Percentiles rank a stretch among this genome's conserved stretches.
These are phyloP conservation scores for Pyrrhoderma noxium DNA, from an alignment of 1,284 basidiomycete genomes.

Conservation along the genomic window DNA sequence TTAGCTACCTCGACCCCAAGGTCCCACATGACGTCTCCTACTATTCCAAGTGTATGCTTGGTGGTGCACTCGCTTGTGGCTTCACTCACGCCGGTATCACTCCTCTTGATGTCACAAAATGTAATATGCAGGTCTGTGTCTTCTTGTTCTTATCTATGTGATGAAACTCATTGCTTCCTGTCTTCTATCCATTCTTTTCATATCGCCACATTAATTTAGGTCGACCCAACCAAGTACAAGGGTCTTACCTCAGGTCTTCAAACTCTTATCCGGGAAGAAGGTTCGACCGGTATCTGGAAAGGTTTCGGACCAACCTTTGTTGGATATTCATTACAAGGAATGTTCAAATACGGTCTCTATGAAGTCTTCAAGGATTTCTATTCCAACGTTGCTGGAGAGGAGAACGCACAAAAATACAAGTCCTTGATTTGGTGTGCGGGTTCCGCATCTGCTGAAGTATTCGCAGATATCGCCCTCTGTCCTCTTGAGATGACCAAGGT, in stretches of 20 bases:
- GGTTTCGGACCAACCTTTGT: constrained; percentile 88
- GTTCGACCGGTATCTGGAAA: constrained; percentile 83
- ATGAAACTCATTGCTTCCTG: not conserved
- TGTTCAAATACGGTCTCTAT: constrained; percentile 96
- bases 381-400: constrained; percentile 81
- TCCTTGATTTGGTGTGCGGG: constrained; percentile 91
- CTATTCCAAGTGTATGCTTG: constrained; percentile 79
- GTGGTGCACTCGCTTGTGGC: constrained; percentile 90
- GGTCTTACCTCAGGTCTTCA: constrained; percentile 70
- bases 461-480: constrained; percentile 87
- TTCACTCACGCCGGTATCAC: constrained; percentile 91
- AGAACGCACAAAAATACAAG: constrained; percentile 82
- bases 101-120: constrained; percentile 93
- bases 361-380: constrained; percentile 93
- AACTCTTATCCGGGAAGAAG: constrained; percentile 77
- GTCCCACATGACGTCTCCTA: constrained; percentile 65
- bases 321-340: constrained; percentile 93
- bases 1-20: constrained; percentile 54
- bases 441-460: constrained; percentile 90
- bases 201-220: constrained; percentile 35
- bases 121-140: constrained; percentile 89
- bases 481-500: constrained; percentile 82
- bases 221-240: constrained; percentile 70
- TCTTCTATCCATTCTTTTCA: not conserved
- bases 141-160: constrained; percentile 3